These are phyloP conservation scores for Petasospora fabianii DNA, from an alignment of 1,139 yeast genomes.

Conservation along the genomic window DNA sequence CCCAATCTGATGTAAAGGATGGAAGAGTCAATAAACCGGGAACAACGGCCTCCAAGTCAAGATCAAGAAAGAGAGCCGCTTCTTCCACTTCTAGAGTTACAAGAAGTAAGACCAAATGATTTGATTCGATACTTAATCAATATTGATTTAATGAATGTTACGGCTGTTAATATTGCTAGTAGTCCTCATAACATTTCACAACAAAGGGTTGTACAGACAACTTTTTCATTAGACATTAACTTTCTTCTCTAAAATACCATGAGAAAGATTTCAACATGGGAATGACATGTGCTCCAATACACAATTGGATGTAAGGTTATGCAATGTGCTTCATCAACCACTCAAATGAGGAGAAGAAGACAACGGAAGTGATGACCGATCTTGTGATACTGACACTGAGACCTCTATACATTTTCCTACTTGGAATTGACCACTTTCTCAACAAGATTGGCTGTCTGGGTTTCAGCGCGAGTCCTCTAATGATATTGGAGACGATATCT, in stretches of 20 bases:
- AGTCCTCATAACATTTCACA: too few relatives aligned
- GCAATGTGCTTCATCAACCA: conserved; percentile 47
- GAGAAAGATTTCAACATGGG: too few relatives aligned
- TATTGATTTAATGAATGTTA: neutral
- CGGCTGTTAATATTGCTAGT: too few relatives aligned
- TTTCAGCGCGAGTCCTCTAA: conserved; percentile 39
- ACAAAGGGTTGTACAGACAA: too few relatives aligned
- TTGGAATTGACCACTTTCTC: conserved; percentile 36
- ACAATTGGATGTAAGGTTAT: neutral
- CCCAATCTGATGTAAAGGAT: conserved; percentile 7
- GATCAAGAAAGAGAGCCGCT: conserved; percentile 2
- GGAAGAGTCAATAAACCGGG: conserved; percentile 8
- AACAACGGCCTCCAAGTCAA: conserved; percentile 1
- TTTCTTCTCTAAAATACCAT: too few relatives aligned
- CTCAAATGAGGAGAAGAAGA: conserved; percentile 73
- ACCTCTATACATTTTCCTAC: conserved; percentile 64
- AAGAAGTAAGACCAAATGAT: conserved; percentile 16
- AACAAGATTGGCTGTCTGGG: conserved; percentile 34
- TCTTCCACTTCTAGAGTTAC: neutral
- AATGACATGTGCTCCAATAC: too few relatives aligned
- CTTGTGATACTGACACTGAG: conserved; percentile 70
- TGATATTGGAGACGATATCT: conserved; percentile 65
- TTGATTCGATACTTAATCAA: neutral
- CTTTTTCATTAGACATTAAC: too few relatives aligned
- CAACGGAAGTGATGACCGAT: conserved; percentile 69